Conservation (phyloP, 2,329 filamentous ascomycete species). For the Penicillium aurantiogriseum region DNA sequence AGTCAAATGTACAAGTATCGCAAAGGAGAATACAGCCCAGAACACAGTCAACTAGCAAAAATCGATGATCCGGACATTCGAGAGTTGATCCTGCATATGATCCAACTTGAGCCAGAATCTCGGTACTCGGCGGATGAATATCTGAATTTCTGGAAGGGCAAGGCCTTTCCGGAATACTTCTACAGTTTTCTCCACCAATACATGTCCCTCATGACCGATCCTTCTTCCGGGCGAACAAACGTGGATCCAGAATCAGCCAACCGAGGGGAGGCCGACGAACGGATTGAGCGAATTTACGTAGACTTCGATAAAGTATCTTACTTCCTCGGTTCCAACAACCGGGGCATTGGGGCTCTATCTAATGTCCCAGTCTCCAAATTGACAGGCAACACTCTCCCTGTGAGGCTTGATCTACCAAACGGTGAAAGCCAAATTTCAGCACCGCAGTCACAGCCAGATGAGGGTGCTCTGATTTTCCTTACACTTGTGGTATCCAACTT, state of each 20-base stretch:
- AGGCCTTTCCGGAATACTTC: conserved; percentile 94
- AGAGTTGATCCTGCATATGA: conserved; percentile 92
- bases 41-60: conserved; percentile 73
- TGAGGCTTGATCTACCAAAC: conserved; percentile 83
- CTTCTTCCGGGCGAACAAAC: conserved; percentile 72
- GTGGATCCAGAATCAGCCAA: conserved; percentile 68
- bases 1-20: conserved; percentile 95
- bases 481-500: conserved; percentile 85
- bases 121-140: conserved; percentile 94
- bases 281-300: conserved; percentile 87
- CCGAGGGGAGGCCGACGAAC: conserved; percentile 82
- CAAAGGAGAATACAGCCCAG: conserved; percentile 86
- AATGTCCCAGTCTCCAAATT: conserved; percentile 33
- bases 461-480: conserved; percentile 89
- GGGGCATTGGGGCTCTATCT: conserved; percentile 39
- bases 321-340: conserved; percentile 74
- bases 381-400: conserved; percentile 55
- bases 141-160: conserved; percentile 84
- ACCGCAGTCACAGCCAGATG: conserved; percentile 66
- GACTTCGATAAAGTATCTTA: conserved; percentile 99
- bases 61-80: conserved; percentile 85
- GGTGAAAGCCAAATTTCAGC: conserved; percentile 69
- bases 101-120: conserved; percentile 86
- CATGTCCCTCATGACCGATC: conserved; percentile 92
- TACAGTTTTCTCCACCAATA: conserved; percentile 97